These are phyloP conservation scores for Creolimax fragrantissima DNA, from an alignment of 78 protist genomes.

Conservation along the genomic window DNA sequence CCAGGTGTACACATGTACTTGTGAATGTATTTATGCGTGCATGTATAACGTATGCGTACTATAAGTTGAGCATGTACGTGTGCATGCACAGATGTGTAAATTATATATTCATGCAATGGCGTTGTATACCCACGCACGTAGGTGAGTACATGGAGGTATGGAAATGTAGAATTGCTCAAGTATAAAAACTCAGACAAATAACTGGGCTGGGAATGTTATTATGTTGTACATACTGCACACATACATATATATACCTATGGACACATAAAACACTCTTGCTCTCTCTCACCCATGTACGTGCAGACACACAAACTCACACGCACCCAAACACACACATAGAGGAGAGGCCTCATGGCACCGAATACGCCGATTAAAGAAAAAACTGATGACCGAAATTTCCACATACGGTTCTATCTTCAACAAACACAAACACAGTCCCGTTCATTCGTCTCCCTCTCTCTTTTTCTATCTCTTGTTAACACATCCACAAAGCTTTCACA, in stretches of 20 bases:
- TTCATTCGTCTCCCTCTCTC: constrained; percentile 10
- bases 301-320: background rate
- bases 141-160: too few relatives aligned
- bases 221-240: too few relatives aligned
- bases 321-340: background rate
- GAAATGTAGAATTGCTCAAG: too few relatives aligned
- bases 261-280: background rate
- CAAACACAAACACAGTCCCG: background rate
- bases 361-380: background rate
- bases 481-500: background rate
- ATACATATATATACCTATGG: background rate
- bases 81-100: background rate
- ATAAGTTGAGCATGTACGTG: background rate
- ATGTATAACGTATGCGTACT: background rate
- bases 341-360: background rate
- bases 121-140: background rate
- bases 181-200: too few relatives aligned
- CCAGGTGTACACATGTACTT: background rate
- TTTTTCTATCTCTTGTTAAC: background rate
- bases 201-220: too few relatives aligned
- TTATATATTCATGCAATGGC: background rate
- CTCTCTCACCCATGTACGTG: background rate
- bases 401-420: background rate
- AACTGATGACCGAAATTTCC: background rate
- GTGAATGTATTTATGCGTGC: background rate